Base-by-base conservation (phyloP, 1,139 yeast species). In the Casaregolazyma suthepensis region DNA sequence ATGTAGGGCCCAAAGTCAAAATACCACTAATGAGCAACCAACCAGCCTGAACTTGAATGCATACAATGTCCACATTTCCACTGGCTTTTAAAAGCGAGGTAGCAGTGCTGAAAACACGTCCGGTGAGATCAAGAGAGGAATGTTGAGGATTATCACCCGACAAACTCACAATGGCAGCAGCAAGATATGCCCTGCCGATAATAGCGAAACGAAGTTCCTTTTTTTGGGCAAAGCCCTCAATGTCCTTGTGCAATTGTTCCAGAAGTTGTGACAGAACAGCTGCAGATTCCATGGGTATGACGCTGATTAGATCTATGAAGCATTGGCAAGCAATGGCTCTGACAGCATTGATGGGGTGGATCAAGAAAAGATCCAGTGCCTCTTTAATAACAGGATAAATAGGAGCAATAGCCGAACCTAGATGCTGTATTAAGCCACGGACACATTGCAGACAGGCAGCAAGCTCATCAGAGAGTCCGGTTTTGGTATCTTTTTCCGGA, bases 21-120 rank as follows among this genome's bases (percentile, higher is more conserved):
- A 90, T 71, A 0, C 97, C 95, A 51, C 85, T 75, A 43, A 93
- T 71, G 20, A 89, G 71, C 3, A 85, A 76, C 98, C 98, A 91
- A 2, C 76, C 76, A 1, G 66, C 66, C 46, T 69, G 68, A 13
- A 66, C 63, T 54, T 69, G 70, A 1, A 63, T 59, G 13, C 66
- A 59, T 1, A 70, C 66, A 2, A 63, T 61, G 13, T 58, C 60
- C 4, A 66, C 66, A 50, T 63, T 63, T n/a, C 69, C 69, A 40
- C 63, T 63, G 3, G 62, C 56, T 49, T 68, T 68, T 22, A 71
- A 54, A 17, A 70, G 54, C 1, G 71, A 59, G 0, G 70, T 67
- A 1, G 74, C 72, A 18, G 70, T 58, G 4, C 69, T 61, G 44
- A 69, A 57, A 1, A 67, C 61, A 23, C 70, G 60, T 7, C 72